Conservation (phyloP, 495 filamentous ascomycete genomes). For the Tuber microsphaerosporum region DNA sequence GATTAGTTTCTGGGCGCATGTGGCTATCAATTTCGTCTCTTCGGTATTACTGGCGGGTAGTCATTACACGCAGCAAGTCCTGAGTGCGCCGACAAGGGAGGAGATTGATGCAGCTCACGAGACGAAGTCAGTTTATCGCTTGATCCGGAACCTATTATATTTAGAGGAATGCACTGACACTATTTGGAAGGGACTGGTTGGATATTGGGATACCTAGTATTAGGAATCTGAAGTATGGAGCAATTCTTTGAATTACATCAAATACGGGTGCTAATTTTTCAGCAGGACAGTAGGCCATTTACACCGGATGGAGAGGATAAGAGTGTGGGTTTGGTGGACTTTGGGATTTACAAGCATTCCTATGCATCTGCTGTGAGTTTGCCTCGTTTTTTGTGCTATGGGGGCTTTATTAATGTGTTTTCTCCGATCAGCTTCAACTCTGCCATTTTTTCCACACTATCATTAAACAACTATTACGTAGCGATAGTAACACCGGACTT, state of each 20-base stretch:
- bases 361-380: background rate
- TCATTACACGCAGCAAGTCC: slow-evolving; percentile 38
- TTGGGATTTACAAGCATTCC: background rate
- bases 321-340: background rate
- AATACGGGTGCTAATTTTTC: background rate
- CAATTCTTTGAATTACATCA: slow-evolving; percentile 7
- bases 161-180: background rate
- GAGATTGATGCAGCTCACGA: slow-evolving; percentile 39
- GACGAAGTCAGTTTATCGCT: background rate
- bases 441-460: slow-evolving; percentile 38
- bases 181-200: slow-evolving; percentile 18
- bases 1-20: slow-evolving; percentile 23
- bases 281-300: background rate
- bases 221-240: slow-evolving; percentile 30
- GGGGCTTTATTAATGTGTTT: background rate
- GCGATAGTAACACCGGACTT: background rate
- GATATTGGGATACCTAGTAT: slow-evolving; percentile 41
- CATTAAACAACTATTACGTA: slow-evolving; percentile 5
- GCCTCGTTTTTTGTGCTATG: background rate
- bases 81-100: slow-evolving; percentile 39
- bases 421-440: slow-evolving; percentile 34
- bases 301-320: slow-evolving; percentile 3
- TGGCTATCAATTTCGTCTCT: slow-evolving; percentile 37
- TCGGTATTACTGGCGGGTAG: slow-evolving; percentile 37
- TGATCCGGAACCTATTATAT: background rate